Evolutionary conservation across 257 asterid species (phyloP), one percentile per base, ranked within the genome.

Genomic region (Nicotiana paniculata): DNA sequence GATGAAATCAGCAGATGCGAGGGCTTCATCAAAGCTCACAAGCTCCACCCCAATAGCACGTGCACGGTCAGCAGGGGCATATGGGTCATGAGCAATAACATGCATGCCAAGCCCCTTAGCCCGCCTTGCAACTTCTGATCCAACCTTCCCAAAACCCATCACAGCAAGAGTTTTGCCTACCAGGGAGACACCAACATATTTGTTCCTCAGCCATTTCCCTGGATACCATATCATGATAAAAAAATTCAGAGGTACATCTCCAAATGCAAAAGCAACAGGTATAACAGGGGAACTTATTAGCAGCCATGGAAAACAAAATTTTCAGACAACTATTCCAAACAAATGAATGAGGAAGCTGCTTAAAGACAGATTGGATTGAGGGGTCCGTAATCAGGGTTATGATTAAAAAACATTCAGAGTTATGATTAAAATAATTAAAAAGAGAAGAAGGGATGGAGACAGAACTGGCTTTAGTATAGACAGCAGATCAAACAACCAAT

Each of bases 131-230:
- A 95, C 99, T 91, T 95, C 99, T n/a, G 99, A 87, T 48, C 98
- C 99, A 37, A 93, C 99, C 90, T 95, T 95, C 13, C 99, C 99
- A 35, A 95, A 95, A 51, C 99, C 99, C 98, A 95, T 91, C n/a
- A 95, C 99, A 1, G 96, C 97, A 76, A 93, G 91, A 39, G 95
- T 95, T 88, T 95, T 95, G 28, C 99, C 99, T 43, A 93, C 99
- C 81, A 95, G 97, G 76, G 99, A 95, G 18, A 93, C 99, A 76
- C 99, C 99, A 51, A 95, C 95, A 65, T 95, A 95, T 82, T 95
- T 95, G 90, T 65, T 95, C 90, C 99, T 90, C 91, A 75, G 85
- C 99, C 99, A 95, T 86, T 91, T 92, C 79, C 99, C 98, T 95
- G 83, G 68, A 59, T 26, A 12, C 17, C 59, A 62, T 17, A 43